Base-by-base conservation (phyloP, 2,329 filamentous ascomycete species). In the Pseudofabraea citricarpa region DNA sequence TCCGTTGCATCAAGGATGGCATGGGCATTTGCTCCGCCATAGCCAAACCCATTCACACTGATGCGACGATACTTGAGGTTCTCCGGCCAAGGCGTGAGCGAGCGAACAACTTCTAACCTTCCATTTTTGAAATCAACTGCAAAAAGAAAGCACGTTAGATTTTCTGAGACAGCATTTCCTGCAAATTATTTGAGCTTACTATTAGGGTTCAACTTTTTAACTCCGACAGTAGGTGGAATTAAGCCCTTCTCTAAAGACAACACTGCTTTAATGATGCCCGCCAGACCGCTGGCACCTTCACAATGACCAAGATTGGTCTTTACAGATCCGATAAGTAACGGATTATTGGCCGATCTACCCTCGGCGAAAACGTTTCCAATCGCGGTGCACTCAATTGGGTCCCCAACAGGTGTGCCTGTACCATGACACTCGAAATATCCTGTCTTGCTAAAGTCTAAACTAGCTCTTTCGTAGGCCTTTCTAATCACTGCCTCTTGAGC, bases 401-500 rank as follows among this genome's bases (percentile, higher is more conserved):
- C 46, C 18, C 46, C 46, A 8, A 43, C 33, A 12, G 36, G 36
- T 13, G 46, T 48, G 4, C 46, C 46, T 1, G 46, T 48, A n/a
- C n/a, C n/a, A n/a, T n/a, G n/a, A n/a, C n/a, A n/a, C 27, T 31
- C 8, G 27, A 15, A 4, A 8, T 44, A 47, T 3, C 20, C 15
- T 4, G 45, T 47, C 10, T 36, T 9, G 16, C 13, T 26, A 3
- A 36, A 31, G 15, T 32, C 22, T 10, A 49, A 23, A 31, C 47
- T 44, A 7, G 40, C 47, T 12, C 15, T n/a, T 3, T 24, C 13
- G 22, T 47, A 49, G n/a, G 43, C 31, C 8, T 6, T 29, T 24
- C 32, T 16, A n/a, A 49, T 49, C 18, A 37, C 31, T 16, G 12
- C 36, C 5, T 24, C 47, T 24, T 77, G 74, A 1, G 70, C 67